Conservation (phyloP, 2,329 filamentous ascomycete species). For the Capronia americana region DNA sequence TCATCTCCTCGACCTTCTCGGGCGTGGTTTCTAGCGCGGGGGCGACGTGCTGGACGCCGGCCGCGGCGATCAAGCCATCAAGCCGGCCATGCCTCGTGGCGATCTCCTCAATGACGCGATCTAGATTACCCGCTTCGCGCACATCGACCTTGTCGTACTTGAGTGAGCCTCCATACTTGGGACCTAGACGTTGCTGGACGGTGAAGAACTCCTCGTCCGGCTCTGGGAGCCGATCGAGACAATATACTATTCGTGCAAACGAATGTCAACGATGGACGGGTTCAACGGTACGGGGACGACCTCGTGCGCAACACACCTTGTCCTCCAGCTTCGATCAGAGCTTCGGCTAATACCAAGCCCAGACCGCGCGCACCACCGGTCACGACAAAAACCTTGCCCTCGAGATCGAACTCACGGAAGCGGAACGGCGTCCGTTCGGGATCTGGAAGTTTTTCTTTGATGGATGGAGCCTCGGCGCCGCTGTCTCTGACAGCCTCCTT, state of each 20-base stretch:
- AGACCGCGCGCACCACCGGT: slow-evolving; percentile 54
- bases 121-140: slow-evolving; percentile 41
- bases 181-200: slow-evolving; percentile 47
- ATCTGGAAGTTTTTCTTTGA: slow-evolving; percentile 33
- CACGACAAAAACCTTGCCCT: slow-evolving; percentile 50
- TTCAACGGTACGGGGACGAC: slow-evolving; percentile 44
- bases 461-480: slow-evolving; percentile 20
- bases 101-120: slow-evolving; percentile 47
- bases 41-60: slow-evolving; percentile 52
- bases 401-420: slow-evolving; percentile 52
- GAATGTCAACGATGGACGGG: neutral
- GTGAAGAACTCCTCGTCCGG: slow-evolving; percentile 53
- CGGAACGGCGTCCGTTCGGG: slow-evolving; percentile 40
- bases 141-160: slow-evolving; percentile 58
- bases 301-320: slow-evolving; percentile 51
- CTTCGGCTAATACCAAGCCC: slow-evolving; percentile 54
- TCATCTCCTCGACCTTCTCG: slow-evolving; percentile 46
- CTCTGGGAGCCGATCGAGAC: slow-evolving; percentile 54
- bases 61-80: slow-evolving; percentile 52
- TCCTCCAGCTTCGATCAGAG: slow-evolving; percentile 56
- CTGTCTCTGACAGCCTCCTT: slow-evolving; percentile 10
- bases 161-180: slow-evolving; percentile 49
- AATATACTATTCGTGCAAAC: slow-evolving; percentile 50
- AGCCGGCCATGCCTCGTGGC: slow-evolving; percentile 46
- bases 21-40: slow-evolving; percentile 51